These are phyloP conservation scores for Tetrahymena borealis DNA, from an alignment of 73 alveolate species.

Conservation along the genomic window DNA sequence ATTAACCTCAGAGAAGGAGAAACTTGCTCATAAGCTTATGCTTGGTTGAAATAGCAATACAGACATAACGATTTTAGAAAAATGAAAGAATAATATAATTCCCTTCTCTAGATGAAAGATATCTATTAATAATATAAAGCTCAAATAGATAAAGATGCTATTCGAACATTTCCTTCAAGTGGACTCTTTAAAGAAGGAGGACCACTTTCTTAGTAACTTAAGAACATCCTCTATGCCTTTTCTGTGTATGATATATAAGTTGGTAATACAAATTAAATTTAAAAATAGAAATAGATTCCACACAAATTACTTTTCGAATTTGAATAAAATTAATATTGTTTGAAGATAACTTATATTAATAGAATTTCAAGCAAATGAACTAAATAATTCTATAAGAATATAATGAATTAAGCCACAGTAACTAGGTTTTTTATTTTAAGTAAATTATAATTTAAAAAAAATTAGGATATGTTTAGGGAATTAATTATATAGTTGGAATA, in stretches of 20 bases:
- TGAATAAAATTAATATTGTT: too few species aligned
- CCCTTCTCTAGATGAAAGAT: background rate
- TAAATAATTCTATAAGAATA: too few species aligned
- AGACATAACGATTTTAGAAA: background rate
- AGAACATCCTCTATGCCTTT: background rate
- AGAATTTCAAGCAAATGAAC: too few species aligned
- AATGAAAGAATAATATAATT: background rate
- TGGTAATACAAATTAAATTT: background rate
- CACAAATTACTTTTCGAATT: too few species aligned
- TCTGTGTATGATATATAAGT: background rate
- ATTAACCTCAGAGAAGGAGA: background rate
- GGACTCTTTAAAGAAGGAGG: background rate
- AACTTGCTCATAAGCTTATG: background rate
- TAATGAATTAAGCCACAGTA: too few species aligned
- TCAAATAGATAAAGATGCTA: background rate
- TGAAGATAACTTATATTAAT: too few species aligned
- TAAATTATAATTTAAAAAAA: too few species aligned
- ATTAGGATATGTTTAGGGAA: background rate
- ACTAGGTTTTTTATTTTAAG: too few species aligned
- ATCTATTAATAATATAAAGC: background rate
- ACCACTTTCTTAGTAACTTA: background rate
- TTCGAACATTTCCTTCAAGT: background rate
- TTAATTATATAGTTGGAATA: background rate
- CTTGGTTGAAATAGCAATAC: background rate
- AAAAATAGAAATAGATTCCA: too few species aligned